Conservation (phyloP, 148 eudicot genomes). For the Nyssa sinensis region DNA sequence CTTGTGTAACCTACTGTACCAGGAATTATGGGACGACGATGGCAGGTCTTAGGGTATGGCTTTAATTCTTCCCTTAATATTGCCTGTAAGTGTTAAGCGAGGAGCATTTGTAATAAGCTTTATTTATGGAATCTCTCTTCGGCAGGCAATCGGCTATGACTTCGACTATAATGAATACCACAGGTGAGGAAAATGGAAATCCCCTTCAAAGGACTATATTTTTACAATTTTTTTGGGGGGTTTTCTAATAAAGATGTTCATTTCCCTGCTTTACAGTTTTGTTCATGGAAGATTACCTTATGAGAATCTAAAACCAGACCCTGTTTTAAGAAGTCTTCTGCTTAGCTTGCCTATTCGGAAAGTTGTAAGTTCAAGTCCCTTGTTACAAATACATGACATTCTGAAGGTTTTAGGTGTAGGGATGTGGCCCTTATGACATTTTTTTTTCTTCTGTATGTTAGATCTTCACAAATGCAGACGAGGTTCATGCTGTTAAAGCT, state of each 20-base stretch:
- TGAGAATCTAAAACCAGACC: slow-evolving; percentile 70
- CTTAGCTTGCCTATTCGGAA: slow-evolving; percentile 71
- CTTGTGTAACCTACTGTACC: slow-evolving; percentile 51
- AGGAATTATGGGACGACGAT: slow-evolving; percentile 77
- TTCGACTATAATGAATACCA: slow-evolving; percentile 82
- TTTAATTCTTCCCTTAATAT: neutral
- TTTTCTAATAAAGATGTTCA: neutral
- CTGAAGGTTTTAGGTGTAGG: neutral
- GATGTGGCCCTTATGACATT: neutral
- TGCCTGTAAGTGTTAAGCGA: neutral
- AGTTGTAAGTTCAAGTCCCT: slow-evolving; percentile 63
- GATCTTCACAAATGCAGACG: slow-evolving; percentile 92
- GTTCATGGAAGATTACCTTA: slow-evolving; percentile 84
- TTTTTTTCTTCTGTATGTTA: slow-evolving; percentile 7
- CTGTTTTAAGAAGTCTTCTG: slow-evolving; percentile 56
- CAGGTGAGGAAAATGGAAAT: slow-evolving; percentile 37
- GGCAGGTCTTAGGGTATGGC: slow-evolving; percentile 80
- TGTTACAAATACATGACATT: neutral
- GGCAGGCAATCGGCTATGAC: slow-evolving; percentile 90
- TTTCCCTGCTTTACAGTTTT: slow-evolving; percentile 39
- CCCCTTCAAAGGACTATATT: neutral
- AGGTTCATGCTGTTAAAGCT: slow-evolving; percentile 57
- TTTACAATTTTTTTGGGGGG: neutral
- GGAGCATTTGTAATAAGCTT: neutral
- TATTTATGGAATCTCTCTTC: neutral